phyloP scores from a whole-genome alignment of 2,329 filamentous ascomycete species.

The Scedosporium apiospermum region DNA sequence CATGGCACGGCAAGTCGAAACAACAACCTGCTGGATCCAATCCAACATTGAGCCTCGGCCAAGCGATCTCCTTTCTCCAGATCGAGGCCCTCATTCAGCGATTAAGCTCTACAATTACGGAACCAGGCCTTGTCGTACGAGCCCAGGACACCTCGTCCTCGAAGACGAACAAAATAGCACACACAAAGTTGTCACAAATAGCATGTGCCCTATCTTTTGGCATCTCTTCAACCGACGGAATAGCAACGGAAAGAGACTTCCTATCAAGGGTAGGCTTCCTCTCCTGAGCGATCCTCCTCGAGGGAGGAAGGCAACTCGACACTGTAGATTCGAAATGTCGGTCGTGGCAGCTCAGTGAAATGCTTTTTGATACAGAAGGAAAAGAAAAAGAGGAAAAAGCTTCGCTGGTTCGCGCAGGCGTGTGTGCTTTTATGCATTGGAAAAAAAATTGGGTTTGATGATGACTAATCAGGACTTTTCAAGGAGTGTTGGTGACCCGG shows the following conservation, averaged over 20 bases:
- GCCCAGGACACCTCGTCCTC: too few species aligned
- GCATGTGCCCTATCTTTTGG: conserved; percentile 51
- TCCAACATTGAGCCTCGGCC: too few species aligned
- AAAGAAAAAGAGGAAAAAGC: conserved; percentile 24
- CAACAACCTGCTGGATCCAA: too few species aligned
- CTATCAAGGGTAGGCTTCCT: conserved; percentile 49
- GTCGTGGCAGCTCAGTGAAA: conserved; percentile 54
- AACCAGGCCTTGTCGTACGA: too few species aligned
- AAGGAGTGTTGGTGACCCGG: too few species aligned
- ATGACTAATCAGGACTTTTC: neutral
- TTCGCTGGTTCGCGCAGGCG: conserved; percentile 17
- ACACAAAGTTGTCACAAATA: neutral
- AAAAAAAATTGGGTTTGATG: neutral
- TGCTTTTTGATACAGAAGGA: conserved; percentile 51
- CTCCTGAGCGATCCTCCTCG: conserved; percentile 44
- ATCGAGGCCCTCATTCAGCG: too few species aligned
- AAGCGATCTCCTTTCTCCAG: too few species aligned
- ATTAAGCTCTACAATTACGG: too few species aligned
- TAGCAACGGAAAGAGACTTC: conserved; percentile 33
- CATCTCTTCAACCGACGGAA: conserved; percentile 42
- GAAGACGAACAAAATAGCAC: too few species aligned
- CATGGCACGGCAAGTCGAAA: too few species aligned
- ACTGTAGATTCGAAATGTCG: conserved; percentile 50
- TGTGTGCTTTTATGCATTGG: neutral
- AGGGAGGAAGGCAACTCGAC: conserved; percentile 50